Evolutionary conservation across 495 filamentous ascomycete species (phyloP).

Genomic region (Hypoxylon fuscum): DNA sequence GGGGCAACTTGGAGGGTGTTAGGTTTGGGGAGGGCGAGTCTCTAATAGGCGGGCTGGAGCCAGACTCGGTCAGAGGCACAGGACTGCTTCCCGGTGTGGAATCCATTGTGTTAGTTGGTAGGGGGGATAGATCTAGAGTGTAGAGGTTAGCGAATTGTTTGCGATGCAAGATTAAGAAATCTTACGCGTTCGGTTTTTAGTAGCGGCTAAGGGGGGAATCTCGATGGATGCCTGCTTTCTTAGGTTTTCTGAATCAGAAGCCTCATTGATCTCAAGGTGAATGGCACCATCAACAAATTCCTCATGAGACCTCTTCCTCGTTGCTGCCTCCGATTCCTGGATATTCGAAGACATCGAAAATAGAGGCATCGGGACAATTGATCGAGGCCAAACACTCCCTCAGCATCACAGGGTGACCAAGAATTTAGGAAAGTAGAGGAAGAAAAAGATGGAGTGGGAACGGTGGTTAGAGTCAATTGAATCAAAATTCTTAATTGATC

Average conservation of each 20-base stretch:
- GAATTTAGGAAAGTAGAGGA: too few relatives aligned
- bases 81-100: slow-evolving; percentile 45
- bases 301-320: slow-evolving; percentile 48
- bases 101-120: slow-evolving; percentile 11
- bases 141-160: background rate
- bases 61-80: slow-evolving; percentile 43
- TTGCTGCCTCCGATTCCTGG: slow-evolving; percentile 43
- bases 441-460: too few relatives aligned
- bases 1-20: slow-evolving; percentile 30
- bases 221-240: slow-evolving; percentile 13
- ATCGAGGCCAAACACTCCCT: slow-evolving; percentile 2
- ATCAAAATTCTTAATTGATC: too few relatives aligned
- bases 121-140: slow-evolving; percentile 13
- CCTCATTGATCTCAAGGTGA: slow-evolving; percentile 11
- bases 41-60: slow-evolving; percentile 43
- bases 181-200: slow-evolving; percentile 29
- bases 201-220: slow-evolving; percentile 10
- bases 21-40: slow-evolving; percentile 43
- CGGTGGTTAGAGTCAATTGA: too few relatives aligned
- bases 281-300: slow-evolving; percentile 42
- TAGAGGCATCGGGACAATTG: slow-evolving; percentile 47
- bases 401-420: slow-evolving; percentile 8
- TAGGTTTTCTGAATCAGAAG: slow-evolving; percentile 22
- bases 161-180: background rate
- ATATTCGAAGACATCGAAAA: slow-evolving; percentile 48